These are phyloP conservation scores for Symbiodinium natans DNA, from an alignment of 73 alveolate genomes.

Conservation along the genomic window DNA sequence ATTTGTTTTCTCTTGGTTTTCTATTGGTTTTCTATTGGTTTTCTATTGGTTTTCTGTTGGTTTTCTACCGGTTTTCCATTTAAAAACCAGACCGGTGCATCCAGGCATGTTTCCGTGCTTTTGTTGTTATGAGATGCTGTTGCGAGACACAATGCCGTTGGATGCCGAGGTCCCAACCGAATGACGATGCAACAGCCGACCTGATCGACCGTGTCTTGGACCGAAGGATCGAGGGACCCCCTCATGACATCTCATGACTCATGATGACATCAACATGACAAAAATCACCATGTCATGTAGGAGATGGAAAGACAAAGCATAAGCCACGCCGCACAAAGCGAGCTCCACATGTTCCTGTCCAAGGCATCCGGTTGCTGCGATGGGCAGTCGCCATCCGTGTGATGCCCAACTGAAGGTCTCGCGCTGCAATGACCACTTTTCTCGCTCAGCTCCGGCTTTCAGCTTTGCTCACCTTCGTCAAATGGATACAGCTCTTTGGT, in stretches of 20 bases:
- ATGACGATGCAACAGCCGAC: conserved; percentile 63
- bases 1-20: no score
- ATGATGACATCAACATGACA: not conserved
- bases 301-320: not conserved
- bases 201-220: not conserved
- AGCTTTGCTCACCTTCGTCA: not conserved
- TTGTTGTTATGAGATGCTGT: no score
- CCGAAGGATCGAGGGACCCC: not conserved
- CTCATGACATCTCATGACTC: not conserved
- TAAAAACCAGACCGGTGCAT: no score
- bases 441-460: not conserved
- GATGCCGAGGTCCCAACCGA: conserved; percentile 27
- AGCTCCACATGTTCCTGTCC: conserved; percentile 13
- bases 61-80: no score
- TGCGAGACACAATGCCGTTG: no score
- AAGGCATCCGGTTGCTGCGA: no score
- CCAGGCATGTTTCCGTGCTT: no score
- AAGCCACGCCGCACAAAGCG: not conserved
- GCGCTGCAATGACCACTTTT: not conserved
- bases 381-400: no score
- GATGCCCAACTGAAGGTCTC: no score
- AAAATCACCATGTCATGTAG: not conserved
- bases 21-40: no score
- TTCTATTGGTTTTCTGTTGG: no score
- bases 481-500: not conserved